Evolutionary conservation across 257 asterid species (phyloP).

Genomic region (Nicotiana sylvestris): DNA sequence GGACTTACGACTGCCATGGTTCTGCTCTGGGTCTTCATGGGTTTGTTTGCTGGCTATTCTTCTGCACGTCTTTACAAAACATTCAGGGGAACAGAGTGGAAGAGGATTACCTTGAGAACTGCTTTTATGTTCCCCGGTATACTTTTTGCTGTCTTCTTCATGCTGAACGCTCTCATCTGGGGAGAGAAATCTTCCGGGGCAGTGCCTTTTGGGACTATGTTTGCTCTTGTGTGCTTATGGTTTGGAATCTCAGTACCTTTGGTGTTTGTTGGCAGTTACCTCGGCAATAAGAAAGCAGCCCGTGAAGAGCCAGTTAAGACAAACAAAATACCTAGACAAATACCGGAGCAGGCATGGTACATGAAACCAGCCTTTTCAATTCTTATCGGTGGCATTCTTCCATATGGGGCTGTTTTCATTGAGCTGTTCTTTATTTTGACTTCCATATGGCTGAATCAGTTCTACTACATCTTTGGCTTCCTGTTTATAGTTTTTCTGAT

Average conservation of each 20-base stretch:
- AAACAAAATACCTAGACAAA: conserved; percentile 73
- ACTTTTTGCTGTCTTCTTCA: conserved; percentile 62
- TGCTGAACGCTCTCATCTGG: conserved; percentile 73
- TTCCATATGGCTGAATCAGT: conserved; percentile 87
- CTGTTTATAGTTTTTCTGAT: conserved; percentile 79
- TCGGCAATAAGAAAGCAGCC: conserved; percentile 65
- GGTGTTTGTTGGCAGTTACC: conserved; percentile 71
- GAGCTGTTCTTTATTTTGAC: conserved; percentile 86
- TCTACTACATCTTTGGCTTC: conserved; percentile 85
- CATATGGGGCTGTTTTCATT: conserved; percentile 86
- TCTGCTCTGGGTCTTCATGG: conserved; percentile 88
- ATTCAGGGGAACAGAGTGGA: conserved; percentile 82
- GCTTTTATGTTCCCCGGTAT: conserved; percentile 85
- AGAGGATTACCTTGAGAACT: conserved; percentile 63
- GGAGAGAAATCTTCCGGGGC: conserved; percentile 88
- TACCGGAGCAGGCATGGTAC: conserved; percentile 90
- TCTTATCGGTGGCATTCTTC: conserved; percentile 80
- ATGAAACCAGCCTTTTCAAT: conserved; percentile 74
- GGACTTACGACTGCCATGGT: conserved; percentile 94
- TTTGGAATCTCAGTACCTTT: conserved; percentile 82
- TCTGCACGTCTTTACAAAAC: conserved; percentile 67
- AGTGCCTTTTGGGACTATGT: conserved; percentile 80
- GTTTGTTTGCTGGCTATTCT: conserved; percentile 75
- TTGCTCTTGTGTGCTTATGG: conserved; percentile 82
- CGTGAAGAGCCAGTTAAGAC: conserved; percentile 79